A percentile compares a stretch with the other conserved stretches of the same genome.
Evolutionary conservation across 2,329 filamentous ascomycete species (phyloP).

Genomic region (Fusarium proliferatum): DNA sequence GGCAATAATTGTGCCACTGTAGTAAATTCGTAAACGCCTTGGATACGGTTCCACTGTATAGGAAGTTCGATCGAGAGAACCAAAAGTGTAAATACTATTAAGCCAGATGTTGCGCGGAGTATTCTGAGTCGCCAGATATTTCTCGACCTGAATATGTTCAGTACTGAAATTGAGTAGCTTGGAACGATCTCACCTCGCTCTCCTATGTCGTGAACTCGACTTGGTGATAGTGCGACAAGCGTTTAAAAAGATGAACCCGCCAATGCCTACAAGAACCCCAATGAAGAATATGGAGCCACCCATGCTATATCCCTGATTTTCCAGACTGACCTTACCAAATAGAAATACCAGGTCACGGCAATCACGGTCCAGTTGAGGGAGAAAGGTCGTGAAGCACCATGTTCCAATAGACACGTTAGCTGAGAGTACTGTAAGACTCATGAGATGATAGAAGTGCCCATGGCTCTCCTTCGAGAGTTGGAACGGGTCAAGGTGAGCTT

Average conservation of each 20-base stretch:
- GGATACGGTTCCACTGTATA: slow-evolving; percentile 49
- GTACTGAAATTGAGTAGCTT: neutral
- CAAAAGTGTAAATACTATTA: slow-evolving; percentile 45
- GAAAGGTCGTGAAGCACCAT: slow-evolving; percentile 48
- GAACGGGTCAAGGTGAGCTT: slow-evolving; percentile 47
- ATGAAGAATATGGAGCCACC: slow-evolving; percentile 49
- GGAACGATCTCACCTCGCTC: slow-evolving; percentile 31
- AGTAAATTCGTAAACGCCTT: slow-evolving; percentile 39
- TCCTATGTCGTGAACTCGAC: slow-evolving; percentile 28
- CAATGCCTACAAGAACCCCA: slow-evolving; percentile 40
- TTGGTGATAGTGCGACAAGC: slow-evolving; percentile 37
- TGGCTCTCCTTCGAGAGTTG: slow-evolving; percentile 43
- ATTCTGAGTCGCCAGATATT: slow-evolving; percentile 40
- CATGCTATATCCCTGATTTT: slow-evolving; percentile 43
- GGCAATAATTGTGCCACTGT: slow-evolving; percentile 49
- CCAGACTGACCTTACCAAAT: slow-evolving; percentile 45
- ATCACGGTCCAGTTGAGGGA: slow-evolving; percentile 37
- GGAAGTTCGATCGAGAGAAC: slow-evolving; percentile 49
- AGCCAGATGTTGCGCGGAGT: slow-evolving; percentile 29
- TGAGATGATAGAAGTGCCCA: slow-evolving; percentile 42
- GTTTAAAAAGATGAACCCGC: slow-evolving; percentile 40
- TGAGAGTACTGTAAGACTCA: slow-evolving; percentile 43
- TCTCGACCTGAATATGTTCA: slow-evolving; percentile 21
- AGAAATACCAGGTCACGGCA: slow-evolving; percentile 50
- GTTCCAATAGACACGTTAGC: slow-evolving; percentile 45